Evolutionary conservation across 2,329 filamentous ascomycete species (phyloP), one percentile per base, ranked within the genome.

Genomic region (Pseudogymnoascus sp.): DNA sequence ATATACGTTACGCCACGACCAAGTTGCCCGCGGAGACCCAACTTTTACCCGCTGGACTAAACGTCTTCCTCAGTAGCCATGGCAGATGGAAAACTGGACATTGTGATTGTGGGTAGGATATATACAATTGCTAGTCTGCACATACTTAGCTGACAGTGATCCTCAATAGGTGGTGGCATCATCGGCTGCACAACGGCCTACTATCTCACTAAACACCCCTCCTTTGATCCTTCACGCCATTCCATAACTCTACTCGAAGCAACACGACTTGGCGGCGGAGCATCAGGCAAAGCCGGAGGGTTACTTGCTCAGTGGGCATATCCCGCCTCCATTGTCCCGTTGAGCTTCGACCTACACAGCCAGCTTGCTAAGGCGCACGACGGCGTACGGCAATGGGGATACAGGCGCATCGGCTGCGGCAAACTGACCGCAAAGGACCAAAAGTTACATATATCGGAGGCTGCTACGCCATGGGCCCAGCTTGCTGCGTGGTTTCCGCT

Each of bases 171-270:
- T 66, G 92, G 91, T 66, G 92, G 92, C 67, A 91, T 97, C 64
- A 95, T 97, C 67, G 94, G 94, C 69, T 88, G 85, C 71, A 94
- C 90, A 57, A 91, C 89, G 4, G 92, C 92, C 61, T 97, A 97
- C 74, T 97, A 86, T 70, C 78, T 97, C 41, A 94, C 91, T 2
- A 85, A 89, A 64, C 92, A 97, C 71, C 85, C 89, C 26, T 84
- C 82, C 28, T 97, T 89, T 75, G 81, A 94, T 71, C 84, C 85
- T 39, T 74, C 81, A 19, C 81, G 82, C 59, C 89, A 96, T 71
- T 85, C 79, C 59, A 86, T 97, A 67, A 95, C 89, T 1, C 78
- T 99, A 28, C 79, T 97, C 59, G 94, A 99, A 77, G 91, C 94
- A 0, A 85, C 84, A 2, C 80, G 85, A 45, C 86, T 97, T 64